phyloP scores from a whole-genome alignment of 164 flowering plant species.

The Dillenia suffruticosa region DNA sequence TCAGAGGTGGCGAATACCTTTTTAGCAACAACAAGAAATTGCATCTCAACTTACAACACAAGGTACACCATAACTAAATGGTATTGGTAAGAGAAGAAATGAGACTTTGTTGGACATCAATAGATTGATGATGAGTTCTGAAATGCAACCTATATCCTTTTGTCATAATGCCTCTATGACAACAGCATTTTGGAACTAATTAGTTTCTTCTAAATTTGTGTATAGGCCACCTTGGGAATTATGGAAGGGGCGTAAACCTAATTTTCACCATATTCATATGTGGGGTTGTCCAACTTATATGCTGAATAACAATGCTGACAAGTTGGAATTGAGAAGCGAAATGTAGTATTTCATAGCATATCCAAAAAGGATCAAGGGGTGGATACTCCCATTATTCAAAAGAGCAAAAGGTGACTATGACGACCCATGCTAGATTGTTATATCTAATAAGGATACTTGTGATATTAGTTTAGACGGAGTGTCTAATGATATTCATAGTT shows the following conservation, averaged over 20 bases:
- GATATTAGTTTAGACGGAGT: no score
- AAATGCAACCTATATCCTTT: background rate
- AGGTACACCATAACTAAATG: slow-evolving; percentile 7
- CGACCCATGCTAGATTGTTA: no score
- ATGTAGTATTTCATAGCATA: slow-evolving; percentile 1
- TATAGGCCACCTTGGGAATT: slow-evolving; percentile 5
- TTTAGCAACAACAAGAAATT: background rate
- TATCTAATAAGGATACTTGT: no score
- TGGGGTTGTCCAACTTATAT: slow-evolving; percentile 7
- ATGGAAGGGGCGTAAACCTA: slow-evolving; percentile 9
- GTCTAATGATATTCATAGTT: no score
- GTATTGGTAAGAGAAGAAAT: slow-evolving; percentile 5
- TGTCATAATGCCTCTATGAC: slow-evolving; percentile 2
- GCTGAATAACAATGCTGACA: background rate
- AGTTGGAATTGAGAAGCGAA: slow-evolving; percentile 2
- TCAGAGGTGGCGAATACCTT: slow-evolving; percentile 7
- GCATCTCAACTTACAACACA: background rate
- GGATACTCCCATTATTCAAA: background rate
- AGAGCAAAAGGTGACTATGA: no score
- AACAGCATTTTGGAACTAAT: background rate
- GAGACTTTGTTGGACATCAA: slow-evolving; percentile 3
- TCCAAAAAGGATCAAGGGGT: slow-evolving; percentile 1
- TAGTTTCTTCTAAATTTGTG: slow-evolving; percentile 6
- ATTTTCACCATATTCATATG: background rate
- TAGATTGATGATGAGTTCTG: slow-evolving; percentile 1